Percentiles rank a stretch among this genome's conserved stretches.
Evolutionary conservation across 495 filamentous ascomycete species (phyloP).

Genomic region (Pyrenula aspistea): DNA sequence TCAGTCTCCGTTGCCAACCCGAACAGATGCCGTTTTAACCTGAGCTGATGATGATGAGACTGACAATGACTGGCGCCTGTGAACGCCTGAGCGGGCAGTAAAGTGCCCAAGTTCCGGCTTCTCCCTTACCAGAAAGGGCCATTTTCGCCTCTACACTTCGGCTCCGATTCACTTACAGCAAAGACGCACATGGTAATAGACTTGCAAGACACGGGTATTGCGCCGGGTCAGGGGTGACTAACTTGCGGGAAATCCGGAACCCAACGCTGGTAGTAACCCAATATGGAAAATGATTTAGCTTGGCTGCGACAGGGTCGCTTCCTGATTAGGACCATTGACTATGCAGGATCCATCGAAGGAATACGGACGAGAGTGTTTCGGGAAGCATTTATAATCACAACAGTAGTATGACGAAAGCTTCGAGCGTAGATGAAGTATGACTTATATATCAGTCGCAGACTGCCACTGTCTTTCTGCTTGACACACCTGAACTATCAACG

Average conservation of each 20-base stretch:
- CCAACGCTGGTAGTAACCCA: neutral
- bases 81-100: neutral
- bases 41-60: neutral
- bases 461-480: neutral
- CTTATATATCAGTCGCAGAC: neutral
- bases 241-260: neutral
- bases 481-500: constrained; percentile 1
- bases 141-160: neutral
- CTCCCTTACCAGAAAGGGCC: neutral
- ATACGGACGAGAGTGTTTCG: neutral
- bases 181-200: neutral
- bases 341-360: neutral
- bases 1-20: neutral
- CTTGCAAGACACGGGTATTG: neutral
- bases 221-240: neutral
- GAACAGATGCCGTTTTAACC: neutral
- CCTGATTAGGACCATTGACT: neutral
- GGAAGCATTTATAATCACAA: neutral
- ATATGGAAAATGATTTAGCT: neutral
- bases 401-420: neutral
- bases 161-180: neutral
- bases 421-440: neutral
- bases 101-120: neutral
- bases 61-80: neutral
- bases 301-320: neutral